Base-by-base conservation (phyloP, 768 basidiomycete genomes). In the Rhizopogon sp. region DNA sequence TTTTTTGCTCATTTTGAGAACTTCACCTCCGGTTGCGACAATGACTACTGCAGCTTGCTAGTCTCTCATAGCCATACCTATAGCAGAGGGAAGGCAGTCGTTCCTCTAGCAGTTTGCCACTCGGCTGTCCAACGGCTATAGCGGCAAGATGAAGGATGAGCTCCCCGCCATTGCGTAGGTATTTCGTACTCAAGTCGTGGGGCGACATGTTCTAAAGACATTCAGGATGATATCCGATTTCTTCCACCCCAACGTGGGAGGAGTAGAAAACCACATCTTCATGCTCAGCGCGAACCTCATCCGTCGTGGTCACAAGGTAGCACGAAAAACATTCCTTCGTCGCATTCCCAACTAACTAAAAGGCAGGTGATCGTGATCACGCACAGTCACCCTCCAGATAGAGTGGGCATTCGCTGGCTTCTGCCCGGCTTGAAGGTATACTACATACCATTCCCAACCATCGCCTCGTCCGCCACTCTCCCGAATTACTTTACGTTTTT, bases 221-320 rank as follows among this genome's bases (percentile, higher is more conserved):
- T 16, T 25, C 46, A 49, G 94, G 43, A 93, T 98, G 91, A 84
- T 98, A 55, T 90, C 87, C 41, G 97, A 99, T 73, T 99, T 98
- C 76, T 99, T 98, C 73, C 85, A 91, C 65, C 97, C 97, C 1
- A 79, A 82, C 55, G 87, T 95, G 3, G 97, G 97, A 3, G 97
- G 97, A 7, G 96, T 99, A 33, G 97, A 98, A 72, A 95, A 85
- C 56, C 93, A 97, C 69, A 95, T 98, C 39, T 98, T 92, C 72
- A 90, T 90, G 82, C 79, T 99, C 45, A 86, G 87, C 55, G 85
- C 88, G 17, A 86, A 88, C 46, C 83, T 98, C 41, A 82, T 94
- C 52, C 76, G 78, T 41, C 80, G 81, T 40, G 93, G 94, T 4
- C 95, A 99, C 71, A 93, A 90, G 71, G 25, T 25, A 1, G 93